phyloP scores from a whole-genome alignment of 164 flowering plant genomes.

The Annona squamosa region DNA sequence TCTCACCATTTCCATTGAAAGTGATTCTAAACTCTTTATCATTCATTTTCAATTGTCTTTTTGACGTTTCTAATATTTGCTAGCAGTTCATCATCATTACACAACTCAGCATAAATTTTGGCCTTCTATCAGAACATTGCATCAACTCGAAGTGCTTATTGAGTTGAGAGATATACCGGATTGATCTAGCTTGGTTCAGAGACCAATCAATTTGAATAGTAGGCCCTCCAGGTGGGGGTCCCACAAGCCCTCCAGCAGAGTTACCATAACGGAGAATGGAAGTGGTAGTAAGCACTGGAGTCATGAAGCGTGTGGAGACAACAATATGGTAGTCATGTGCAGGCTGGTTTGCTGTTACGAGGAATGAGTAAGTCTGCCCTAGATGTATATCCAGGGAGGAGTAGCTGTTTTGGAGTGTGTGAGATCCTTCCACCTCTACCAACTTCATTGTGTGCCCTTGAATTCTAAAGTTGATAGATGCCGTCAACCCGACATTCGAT shows the following conservation, averaged over 20 bases:
- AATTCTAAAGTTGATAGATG: slow-evolving; percentile 91
- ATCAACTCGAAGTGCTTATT: neutral
- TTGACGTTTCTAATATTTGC: too few relatives aligned
- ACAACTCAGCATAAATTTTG: neutral
- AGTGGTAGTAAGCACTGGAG: slow-evolving; percentile 64
- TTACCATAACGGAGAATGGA: slow-evolving; percentile 81
- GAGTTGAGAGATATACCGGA: slow-evolving; percentile 40
- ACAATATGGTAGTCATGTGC: slow-evolving; percentile 72
- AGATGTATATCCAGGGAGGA: slow-evolving; percentile 80
- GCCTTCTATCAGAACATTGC: neutral
- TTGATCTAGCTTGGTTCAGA: slow-evolving; percentile 68
- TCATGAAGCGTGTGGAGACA: slow-evolving; percentile 79
- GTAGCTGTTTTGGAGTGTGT: slow-evolving; percentile 75
- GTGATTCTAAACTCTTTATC: too few relatives aligned
- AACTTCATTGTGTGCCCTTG: slow-evolving; percentile 80
- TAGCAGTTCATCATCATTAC: neutral
- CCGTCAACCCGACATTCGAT: slow-evolving; percentile 81
- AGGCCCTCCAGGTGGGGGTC: slow-evolving; percentile 76
- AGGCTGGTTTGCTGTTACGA: slow-evolving; percentile 84
- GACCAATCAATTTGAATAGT: slow-evolving; percentile 71
- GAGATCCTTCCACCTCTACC: slow-evolving; percentile 94
- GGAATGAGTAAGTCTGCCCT: slow-evolving; percentile 84
- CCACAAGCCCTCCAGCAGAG: slow-evolving; percentile 53
- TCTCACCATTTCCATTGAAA: too few relatives aligned
- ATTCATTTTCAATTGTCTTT: too few relatives aligned